Percentiles rank a stretch among this genome's conserved stretches.
phyloP scores from a whole-genome alignment of 1,139 yeast genomes.

The Pneumocystis canis region DNA sequence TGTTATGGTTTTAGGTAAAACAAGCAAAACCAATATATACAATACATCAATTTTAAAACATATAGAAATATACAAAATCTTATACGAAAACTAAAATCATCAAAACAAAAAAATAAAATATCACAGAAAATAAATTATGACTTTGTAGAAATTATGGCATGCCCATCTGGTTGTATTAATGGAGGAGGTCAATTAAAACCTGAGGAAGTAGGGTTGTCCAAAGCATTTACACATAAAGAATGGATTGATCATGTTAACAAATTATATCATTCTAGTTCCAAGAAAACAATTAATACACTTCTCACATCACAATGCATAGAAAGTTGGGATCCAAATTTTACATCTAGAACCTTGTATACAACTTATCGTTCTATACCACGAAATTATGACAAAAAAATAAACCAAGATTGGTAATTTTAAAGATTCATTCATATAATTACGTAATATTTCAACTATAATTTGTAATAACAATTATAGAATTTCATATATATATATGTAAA shows the following conservation, averaged over 20 bases:
- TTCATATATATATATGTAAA: too few relatives aligned
- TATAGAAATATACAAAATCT: conserved; percentile 87
- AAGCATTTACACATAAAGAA: conserved; percentile 3
- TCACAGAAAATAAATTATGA: conserved; percentile 49
- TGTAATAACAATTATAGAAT: too few relatives aligned
- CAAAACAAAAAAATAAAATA: conserved; percentile 22
- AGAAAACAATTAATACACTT: not conserved
- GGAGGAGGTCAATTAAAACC: conserved; percentile 77
- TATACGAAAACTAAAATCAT: conserved; percentile 68
- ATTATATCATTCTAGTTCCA: not conserved
- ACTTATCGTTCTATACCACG: not conserved
- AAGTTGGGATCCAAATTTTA: not conserved
- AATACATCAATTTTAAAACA: conserved; percentile 58
- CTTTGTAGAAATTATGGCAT: conserved; percentile 92
- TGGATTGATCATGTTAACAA: conserved; percentile 11
- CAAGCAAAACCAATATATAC: conserved; percentile 22
- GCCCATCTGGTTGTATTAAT: conserved; percentile 93
- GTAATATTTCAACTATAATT: not conserved
- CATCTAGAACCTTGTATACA: not conserved
- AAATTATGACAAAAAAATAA: not conserved
- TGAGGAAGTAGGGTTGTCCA: not conserved
- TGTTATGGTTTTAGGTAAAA: conserved; percentile 11
- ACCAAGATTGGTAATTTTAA: not conserved
- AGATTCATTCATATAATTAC: not conserved
- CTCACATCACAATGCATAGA: not conserved